A percentile compares a stretch with the other conserved stretches of the same genome.
Evolutionary conservation across 2,329 filamentous ascomycete genomes (phyloP).

Genomic region (Paecilomyces formosus): DNA sequence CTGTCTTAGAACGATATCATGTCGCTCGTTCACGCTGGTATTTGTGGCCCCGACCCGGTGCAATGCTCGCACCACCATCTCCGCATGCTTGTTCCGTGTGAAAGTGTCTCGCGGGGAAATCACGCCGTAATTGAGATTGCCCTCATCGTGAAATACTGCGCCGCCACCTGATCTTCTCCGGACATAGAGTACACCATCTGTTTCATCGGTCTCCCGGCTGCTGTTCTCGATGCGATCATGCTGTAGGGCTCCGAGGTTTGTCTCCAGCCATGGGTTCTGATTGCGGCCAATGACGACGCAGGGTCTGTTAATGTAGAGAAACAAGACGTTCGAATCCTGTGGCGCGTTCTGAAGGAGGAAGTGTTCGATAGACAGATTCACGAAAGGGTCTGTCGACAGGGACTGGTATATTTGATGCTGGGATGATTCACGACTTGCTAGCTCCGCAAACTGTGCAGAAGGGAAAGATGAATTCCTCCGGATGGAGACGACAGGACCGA

Average conservation of each 20-base stretch:
- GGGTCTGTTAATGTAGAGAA: conserved; percentile 81
- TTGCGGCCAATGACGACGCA: conserved; percentile 90
- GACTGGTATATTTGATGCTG: conserved; percentile 63
- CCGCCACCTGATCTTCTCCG: conserved; percentile 83
- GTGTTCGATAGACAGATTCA: conserved; percentile 93
- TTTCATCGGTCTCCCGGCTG: conserved; percentile 12
- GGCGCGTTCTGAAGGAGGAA: conserved; percentile 71
- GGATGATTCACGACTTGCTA: conserved; percentile 26
- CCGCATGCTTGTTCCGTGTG: conserved; percentile 77
- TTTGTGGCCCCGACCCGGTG: conserved; percentile 39
- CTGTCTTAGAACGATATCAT: conserved; percentile 72
- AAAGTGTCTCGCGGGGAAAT: conserved; percentile 72
- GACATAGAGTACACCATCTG: conserved; percentile 54
- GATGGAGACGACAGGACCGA: conserved; percentile 1
- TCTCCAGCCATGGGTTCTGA: conserved; percentile 95
- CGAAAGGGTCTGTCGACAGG: conserved; percentile 62
- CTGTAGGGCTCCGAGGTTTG: conserved; percentile 61
- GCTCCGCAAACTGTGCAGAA: conserved; percentile 23
- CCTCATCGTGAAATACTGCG: conserved; percentile 85
- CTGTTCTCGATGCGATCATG: conserved; percentile 21
- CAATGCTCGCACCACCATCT: conserved; percentile 87
- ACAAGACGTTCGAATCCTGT: conserved; percentile 66
- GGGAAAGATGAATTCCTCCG: conserved; percentile 24
- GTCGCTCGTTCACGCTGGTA: conserved; percentile 74
- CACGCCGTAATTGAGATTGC: conserved; percentile 92